Percentiles rank a stretch among this genome's conserved stretches.
phyloP scores from a whole-genome alignment of 106 monocot genomes.

The Dactylorhiza incarnata region DNA sequence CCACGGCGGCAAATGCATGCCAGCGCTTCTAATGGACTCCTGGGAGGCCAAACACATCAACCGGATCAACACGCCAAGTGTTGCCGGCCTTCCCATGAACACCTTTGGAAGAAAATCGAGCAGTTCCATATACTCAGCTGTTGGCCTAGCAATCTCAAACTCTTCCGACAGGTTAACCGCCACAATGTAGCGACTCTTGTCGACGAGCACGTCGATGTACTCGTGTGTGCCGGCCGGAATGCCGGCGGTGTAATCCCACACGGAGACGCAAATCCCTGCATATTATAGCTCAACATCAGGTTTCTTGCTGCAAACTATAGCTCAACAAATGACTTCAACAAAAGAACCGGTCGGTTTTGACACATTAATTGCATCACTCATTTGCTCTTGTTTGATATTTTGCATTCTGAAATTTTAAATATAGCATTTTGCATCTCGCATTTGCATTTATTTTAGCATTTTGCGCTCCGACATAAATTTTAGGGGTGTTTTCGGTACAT shows the following conservation, averaged over 20 bases:
- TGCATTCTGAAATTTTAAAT: too few species aligned
- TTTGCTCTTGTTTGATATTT: too few species aligned
- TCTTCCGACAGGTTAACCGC: slow-evolving; percentile 37
- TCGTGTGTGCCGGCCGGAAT: slow-evolving; percentile 31
- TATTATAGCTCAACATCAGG: too few species aligned
- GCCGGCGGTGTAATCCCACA: slow-evolving; percentile 11
- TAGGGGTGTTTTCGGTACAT: too few species aligned
- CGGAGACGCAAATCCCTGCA: slow-evolving; percentile 54
- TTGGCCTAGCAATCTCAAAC: slow-evolving; percentile 68
- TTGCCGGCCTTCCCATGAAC: slow-evolving; percentile 33
- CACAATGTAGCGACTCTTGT: slow-evolving; percentile 43
- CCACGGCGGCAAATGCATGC: slow-evolving; percentile 80
- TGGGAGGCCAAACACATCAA: slow-evolving; percentile 39
- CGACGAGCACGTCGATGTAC: slow-evolving; percentile 48
- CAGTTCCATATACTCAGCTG: slow-evolving; percentile 24
- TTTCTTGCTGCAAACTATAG: too few species aligned
- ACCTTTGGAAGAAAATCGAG: slow-evolving; percentile 32
- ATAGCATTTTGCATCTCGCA: too few species aligned
- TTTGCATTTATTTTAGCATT: too few species aligned
- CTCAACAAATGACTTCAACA: too few species aligned
- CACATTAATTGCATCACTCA: too few species aligned
- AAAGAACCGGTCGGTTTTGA: too few species aligned
- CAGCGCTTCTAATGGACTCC: slow-evolving; percentile 43
- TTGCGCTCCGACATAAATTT: too few species aligned
- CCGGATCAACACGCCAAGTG: slow-evolving; percentile 24